These are phyloP conservation scores for Botryotinia narcissicola DNA, from an alignment of 2,329 filamentous ascomycete species.

Conservation along the genomic window DNA sequence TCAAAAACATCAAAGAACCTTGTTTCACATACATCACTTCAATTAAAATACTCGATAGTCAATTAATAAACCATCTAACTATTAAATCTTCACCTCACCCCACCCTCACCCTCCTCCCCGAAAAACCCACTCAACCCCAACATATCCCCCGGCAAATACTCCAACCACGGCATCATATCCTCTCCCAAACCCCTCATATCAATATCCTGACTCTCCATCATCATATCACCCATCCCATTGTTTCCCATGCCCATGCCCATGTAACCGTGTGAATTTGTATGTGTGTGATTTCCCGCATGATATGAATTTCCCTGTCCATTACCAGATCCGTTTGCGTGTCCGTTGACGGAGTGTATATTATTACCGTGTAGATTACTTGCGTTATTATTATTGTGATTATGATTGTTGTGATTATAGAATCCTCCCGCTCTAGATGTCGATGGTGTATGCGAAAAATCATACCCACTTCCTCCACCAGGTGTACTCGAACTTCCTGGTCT, in stretches of 20 bases:
- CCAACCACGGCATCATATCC: constrained; percentile 73
- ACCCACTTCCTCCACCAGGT: not conserved
- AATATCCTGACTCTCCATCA: constrained; percentile 74
- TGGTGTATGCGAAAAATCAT: not conserved
- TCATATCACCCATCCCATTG: constrained; percentile 48
- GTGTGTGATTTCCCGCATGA: not conserved
- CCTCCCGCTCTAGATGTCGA: not conserved
- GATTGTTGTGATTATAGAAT: constrained; percentile 5
- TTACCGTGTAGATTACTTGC: not conserved
- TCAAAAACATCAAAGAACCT: too few relatives aligned
- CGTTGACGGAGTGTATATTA: not conserved
- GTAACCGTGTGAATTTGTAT: constrained; percentile 22
- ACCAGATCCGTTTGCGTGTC: constrained; percentile 10
- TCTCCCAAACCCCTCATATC: constrained; percentile 68
- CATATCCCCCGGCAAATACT: constrained; percentile 68
- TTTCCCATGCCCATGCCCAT: constrained; percentile 35
- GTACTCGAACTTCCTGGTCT: not conserved
- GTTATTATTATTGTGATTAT: constrained; percentile 1
- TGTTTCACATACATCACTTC: too few relatives aligned
- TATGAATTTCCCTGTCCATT: constrained; percentile 20
- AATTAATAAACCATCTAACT: too few relatives aligned
- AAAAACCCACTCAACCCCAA: constrained; percentile 49
- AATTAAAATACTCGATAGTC: too few relatives aligned
- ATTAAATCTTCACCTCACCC: too few relatives aligned
- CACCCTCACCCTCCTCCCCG: constrained; percentile 35